Evolutionary conservation across 495 filamentous ascomycete genomes (phyloP), one percentile per base, ranked within the genome.

Genomic region (Penicillium cataractarum): DNA sequence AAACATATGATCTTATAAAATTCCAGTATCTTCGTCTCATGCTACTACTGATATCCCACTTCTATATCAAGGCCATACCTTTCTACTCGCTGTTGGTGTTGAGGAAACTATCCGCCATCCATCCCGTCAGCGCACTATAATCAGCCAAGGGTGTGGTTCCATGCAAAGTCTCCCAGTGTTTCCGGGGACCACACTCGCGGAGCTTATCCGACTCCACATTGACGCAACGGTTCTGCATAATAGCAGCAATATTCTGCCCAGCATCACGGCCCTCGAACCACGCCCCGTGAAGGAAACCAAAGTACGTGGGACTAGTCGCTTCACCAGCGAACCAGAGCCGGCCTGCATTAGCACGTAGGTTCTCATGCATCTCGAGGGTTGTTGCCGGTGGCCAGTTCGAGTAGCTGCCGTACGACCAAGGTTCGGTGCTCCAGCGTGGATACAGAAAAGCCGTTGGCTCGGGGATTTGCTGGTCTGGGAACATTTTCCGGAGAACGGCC

Each of bases 291-390:
- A 92, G 69, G 70, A 89, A 92, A 0, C 89, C 89, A 74, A 84
- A 92, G 65, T 88, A 90, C 71, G 86, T 80, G 13, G 84, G 74
- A 60, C 86, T 89, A 0, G 87, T 90, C 31, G 86, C 85, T 65
- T 92, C 90, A 0, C 90, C 90, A 0, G 89, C 88, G 71, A 90
- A 92, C 74, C 81, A 91, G 19, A 92, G 68, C 4, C 84, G 72
- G 54, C 80, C 84, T 0, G 87, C 73, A 65, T 90, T 89, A 13
- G 88, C 87, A 1, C 88, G 80, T 46, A 92, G 78, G 61, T 91
- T 91, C 70, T 92, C 85, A 66, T 92, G 90, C 73, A 80, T 84
- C 64, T 90, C 84, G 1, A 90, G 77, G 4, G 83, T 88, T 26
- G 84, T 85, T 2, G 85, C 85, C 0, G 82, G 74, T 0, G 90